A percentile compares a stretch with the other conserved stretches of the same genome.
These are phyloP conservation scores for Phialocephala subalpina DNA, from an alignment of 2,329 filamentous ascomycete species.

Conservation along the genomic window DNA sequence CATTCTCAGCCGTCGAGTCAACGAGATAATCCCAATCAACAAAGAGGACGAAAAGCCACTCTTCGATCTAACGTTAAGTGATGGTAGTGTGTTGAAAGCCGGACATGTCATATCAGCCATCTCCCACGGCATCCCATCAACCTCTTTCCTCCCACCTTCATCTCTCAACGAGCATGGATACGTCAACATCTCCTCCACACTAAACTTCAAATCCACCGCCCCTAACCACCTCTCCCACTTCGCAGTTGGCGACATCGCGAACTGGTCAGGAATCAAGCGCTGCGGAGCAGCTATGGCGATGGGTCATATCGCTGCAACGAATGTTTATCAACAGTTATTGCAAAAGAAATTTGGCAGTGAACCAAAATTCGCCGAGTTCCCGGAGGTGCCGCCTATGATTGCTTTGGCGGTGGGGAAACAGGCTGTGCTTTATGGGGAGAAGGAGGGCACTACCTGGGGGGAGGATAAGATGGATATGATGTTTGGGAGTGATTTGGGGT, in stretches of 20 bases:
- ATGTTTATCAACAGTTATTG: conserved; percentile 71
- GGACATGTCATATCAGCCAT: conserved; percentile 76
- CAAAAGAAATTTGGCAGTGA: conserved; percentile 48
- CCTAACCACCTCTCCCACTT: conserved; percentile 70
- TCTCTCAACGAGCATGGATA: conserved; percentile 71
- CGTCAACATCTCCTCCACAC: conserved; percentile 65
- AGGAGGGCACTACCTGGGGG: conserved; percentile 64
- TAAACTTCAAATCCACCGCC: conserved; percentile 61
- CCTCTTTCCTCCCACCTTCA: conserved; percentile 65
- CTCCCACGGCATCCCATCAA: conserved; percentile 68
- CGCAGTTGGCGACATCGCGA: conserved; percentile 72
- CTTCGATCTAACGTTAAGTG: conserved; percentile 63
- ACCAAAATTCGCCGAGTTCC: conserved; percentile 58
- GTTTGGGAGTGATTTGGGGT: conserved; percentile 74
- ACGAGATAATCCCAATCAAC: conserved; percentile 54
- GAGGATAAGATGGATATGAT: conserved; percentile 69
- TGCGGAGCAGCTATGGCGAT: conserved; percentile 79
- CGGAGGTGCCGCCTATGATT: conserved; percentile 69
- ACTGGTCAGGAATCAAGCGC: conserved; percentile 82
- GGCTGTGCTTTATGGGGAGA: conserved; percentile 68
- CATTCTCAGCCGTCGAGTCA: conserved; percentile 67
- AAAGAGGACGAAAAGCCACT: conserved; percentile 50
- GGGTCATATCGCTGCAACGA: conserved; percentile 71
- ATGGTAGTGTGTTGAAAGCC: conserved; percentile 65
- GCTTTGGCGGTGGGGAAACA: conserved; percentile 75